These are phyloP conservation scores for Cylindrodendrum hubeiense DNA, from an alignment of 2,329 filamentous ascomycete species.

Conservation along the genomic window DNA sequence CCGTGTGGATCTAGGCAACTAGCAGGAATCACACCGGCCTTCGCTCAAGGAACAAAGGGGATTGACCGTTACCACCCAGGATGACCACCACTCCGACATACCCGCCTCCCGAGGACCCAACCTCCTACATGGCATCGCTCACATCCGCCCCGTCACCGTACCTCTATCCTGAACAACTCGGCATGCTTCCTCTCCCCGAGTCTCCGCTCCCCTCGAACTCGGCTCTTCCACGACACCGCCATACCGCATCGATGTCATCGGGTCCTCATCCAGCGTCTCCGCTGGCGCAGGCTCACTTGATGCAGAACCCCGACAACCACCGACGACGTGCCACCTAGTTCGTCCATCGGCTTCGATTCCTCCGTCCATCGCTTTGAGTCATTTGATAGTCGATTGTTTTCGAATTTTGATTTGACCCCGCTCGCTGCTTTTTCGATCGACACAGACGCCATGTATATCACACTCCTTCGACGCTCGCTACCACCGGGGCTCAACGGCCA, in stretches of 20 bases:
- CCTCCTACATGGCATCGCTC: slow-evolving; percentile 51
- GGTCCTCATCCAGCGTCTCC: slow-evolving; percentile 52
- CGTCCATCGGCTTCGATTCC: slow-evolving; percentile 37
- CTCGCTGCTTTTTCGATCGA: slow-evolving; percentile 43
- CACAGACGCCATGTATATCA: slow-evolving; percentile 52
- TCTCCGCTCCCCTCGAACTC: slow-evolving; percentile 55
- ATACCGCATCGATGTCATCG: slow-evolving; percentile 51
- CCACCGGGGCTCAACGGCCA: slow-evolving; percentile 25
- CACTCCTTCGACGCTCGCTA: slow-evolving; percentile 54
- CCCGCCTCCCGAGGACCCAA: slow-evolving; percentile 58
- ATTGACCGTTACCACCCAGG: slow-evolving; percentile 69
- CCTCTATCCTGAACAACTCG: slow-evolving; percentile 56
- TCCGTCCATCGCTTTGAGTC: slow-evolving; percentile 27
- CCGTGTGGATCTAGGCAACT: slow-evolving; percentile 69
- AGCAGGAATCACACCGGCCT: slow-evolving; percentile 55
- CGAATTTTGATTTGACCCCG: slow-evolving; percentile 32
- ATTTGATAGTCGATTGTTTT: slow-evolving; percentile 33
- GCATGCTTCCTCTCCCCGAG: slow-evolving; percentile 60
- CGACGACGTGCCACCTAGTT: slow-evolving; percentile 50
- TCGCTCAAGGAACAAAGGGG: slow-evolving; percentile 56
- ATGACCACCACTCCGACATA: slow-evolving; percentile 60
- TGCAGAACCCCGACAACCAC: slow-evolving; percentile 47
- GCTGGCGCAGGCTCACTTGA: slow-evolving; percentile 48
- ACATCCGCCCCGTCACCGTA: slow-evolving; percentile 59
- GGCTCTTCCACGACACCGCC: slow-evolving; percentile 54